A percentile compares a stretch with the other conserved stretches of the same genome.
Evolutionary conservation across 202 grass and related monocot genomes (phyloP).

Genomic region (Hordeum pubiflorum): DNA sequence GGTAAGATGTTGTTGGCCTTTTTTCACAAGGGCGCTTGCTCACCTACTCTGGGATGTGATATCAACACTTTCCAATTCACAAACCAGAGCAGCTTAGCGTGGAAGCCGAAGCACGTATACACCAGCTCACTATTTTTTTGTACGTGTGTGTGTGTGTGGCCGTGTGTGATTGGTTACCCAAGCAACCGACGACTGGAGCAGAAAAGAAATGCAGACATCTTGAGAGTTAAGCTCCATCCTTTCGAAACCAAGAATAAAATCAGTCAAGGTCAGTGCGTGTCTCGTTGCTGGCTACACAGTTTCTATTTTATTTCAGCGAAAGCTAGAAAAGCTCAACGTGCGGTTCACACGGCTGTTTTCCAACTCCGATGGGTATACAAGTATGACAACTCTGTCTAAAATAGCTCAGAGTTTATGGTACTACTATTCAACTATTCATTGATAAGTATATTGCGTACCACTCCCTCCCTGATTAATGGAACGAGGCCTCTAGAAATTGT

Average conservation of each 20-base stretch:
- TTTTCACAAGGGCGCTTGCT: background rate
- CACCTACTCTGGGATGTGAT: constrained; percentile 13
- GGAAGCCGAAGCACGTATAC: background rate
- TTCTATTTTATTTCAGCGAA: background rate
- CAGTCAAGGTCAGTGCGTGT: background rate
- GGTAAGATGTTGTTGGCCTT: background rate
- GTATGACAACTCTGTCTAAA: background rate
- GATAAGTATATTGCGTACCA: background rate
- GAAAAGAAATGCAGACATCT: background rate
- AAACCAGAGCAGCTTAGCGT: background rate
- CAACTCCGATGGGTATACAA: background rate
- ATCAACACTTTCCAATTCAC: background rate
- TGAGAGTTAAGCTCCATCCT: background rate
- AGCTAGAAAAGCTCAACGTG: background rate
- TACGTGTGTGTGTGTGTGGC: too few relatives aligned
- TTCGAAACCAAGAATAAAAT: too few relatives aligned
- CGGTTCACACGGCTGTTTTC: background rate
- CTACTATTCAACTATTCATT: too few relatives aligned
- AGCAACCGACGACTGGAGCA: background rate
- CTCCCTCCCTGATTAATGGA: too few relatives aligned
- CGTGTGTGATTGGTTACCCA: background rate
- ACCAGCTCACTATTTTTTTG: background rate
- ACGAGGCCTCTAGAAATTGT: too few relatives aligned
- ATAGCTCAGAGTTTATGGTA: background rate
- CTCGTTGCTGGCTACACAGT: background rate